Conservation (phyloP, 768 basidiomycete species). For the Gloeopeniophorella convolvens region DNA sequence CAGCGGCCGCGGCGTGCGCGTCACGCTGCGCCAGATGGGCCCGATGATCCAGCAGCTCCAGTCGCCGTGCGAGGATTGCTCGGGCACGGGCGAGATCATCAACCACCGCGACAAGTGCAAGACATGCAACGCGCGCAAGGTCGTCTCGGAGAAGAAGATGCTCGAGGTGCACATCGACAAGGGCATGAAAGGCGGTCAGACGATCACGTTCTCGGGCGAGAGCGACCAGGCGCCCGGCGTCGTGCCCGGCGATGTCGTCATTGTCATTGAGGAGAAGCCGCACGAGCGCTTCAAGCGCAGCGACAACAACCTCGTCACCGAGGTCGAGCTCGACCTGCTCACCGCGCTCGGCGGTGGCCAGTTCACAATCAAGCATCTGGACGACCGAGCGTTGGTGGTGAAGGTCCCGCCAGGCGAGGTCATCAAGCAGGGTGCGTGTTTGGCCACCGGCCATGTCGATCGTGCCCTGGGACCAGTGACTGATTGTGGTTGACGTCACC, state of each 20-base stretch:
- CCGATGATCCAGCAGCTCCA: constrained; percentile 99
- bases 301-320: constrained; percentile 79
- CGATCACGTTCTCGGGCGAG: constrained; percentile 82
- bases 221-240: constrained; percentile 88
- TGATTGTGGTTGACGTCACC: constrained; percentile 14
- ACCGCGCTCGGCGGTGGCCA: constrained; percentile 91
- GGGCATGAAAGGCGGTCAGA: constrained; percentile 94
- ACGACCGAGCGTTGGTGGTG: constrained; percentile 83
- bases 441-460: neutral
- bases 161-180: constrained; percentile 98
- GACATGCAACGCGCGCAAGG: constrained; percentile 93
- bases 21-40: constrained; percentile 94
- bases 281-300: constrained; percentile 85
- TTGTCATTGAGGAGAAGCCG: constrained; percentile 88
- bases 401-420: constrained; percentile 85
- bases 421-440: constrained; percentile 77
- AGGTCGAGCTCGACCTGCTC: constrained; percentile 88
- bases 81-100: constrained; percentile 92
- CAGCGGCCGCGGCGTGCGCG: constrained; percentile 82
- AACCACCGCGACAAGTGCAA: constrained; percentile 89
- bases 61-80: constrained; percentile 89
- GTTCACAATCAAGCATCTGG: constrained; percentile 86
- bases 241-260: constrained; percentile 90
- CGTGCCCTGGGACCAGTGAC: neutral
- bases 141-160: constrained; percentile 89